phyloP scores from a whole-genome alignment of 2,329 filamentous ascomycete genomes.

The Exophiala lecanii-corni region DNA sequence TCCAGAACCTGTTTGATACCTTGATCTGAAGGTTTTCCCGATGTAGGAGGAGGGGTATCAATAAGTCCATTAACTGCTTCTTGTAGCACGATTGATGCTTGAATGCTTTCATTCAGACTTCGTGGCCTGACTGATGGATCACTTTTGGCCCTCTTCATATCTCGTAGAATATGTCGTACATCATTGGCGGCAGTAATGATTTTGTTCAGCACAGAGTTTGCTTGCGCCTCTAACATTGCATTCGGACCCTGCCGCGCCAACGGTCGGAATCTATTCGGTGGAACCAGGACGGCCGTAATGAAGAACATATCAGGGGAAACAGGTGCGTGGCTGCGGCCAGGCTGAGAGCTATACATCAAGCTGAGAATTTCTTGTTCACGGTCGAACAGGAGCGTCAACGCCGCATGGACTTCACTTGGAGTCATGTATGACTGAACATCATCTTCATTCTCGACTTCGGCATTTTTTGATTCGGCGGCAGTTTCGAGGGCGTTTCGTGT shows the following conservation, averaged over 20 bases:
- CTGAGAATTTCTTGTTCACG: slow-evolving; percentile 79
- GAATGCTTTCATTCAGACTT: slow-evolving; percentile 68
- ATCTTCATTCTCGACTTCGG: slow-evolving; percentile 36
- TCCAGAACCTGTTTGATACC: slow-evolving; percentile 97
- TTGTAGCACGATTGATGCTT: slow-evolving; percentile 77
- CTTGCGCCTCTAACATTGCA: slow-evolving; percentile 79
- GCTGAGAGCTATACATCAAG: slow-evolving; percentile 77
- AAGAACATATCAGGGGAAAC: slow-evolving; percentile 92
- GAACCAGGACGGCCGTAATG: slow-evolving; percentile 76
- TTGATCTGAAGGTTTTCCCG: slow-evolving; percentile 74
- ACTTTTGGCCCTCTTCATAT: slow-evolving; percentile 46
- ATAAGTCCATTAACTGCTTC: slow-evolving; percentile 89
- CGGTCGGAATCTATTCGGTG: slow-evolving; percentile 86
- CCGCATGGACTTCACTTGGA: slow-evolving; percentile 75
- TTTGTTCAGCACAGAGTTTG: slow-evolving; percentile 81
- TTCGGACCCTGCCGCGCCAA: slow-evolving; percentile 76
- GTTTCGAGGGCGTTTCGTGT: slow-evolving; percentile 43
- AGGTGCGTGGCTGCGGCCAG: slow-evolving; percentile 52
- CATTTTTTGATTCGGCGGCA: slow-evolving; percentile 26
- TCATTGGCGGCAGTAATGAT: slow-evolving; percentile 72
- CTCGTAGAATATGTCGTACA: slow-evolving; percentile 69
- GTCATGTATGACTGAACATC: slow-evolving; percentile 69
- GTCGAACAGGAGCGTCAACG: slow-evolving; percentile 73
- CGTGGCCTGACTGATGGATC: slow-evolving; percentile 51
- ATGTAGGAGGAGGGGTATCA: slow-evolving; percentile 80